Percentiles rank a stretch among this genome's conserved stretches.
phyloP scores from a whole-genome alignment of 2,329 filamentous ascomycete species.

The Gaeumannomyces sp. region DNA sequence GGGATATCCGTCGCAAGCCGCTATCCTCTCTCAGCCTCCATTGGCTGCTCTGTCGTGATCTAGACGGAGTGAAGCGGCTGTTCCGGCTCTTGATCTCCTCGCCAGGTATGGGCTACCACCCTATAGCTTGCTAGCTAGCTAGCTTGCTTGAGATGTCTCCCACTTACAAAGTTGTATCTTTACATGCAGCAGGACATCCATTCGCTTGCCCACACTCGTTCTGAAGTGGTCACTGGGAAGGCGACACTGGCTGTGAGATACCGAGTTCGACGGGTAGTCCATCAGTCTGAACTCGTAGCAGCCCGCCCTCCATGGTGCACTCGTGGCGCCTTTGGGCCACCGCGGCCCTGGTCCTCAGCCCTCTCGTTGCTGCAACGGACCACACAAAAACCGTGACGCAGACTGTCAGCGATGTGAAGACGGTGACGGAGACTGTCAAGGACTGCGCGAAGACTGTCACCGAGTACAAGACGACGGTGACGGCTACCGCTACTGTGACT shows the following conservation, averaged over 20 bases:
- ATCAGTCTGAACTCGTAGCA: neutral
- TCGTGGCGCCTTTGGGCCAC: conserved; percentile 17
- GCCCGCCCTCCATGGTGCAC: conserved; percentile 16
- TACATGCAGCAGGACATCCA: neutral
- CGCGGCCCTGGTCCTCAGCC: conserved; percentile 19
- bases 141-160: neutral
- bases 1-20: neutral
- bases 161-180: neutral
- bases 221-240: neutral
- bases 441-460: neutral
- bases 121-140: neutral
- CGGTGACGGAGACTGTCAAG: conserved; percentile 5
- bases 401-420: neutral
- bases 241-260: neutral
- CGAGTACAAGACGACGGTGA: neutral
- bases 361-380: conserved; percentile 15
- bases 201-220: conserved; percentile 10
- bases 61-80: neutral
- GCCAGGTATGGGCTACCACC: conserved; percentile 4
- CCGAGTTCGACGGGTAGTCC: neutral
- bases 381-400: conserved; percentile 6
- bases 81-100: neutral
- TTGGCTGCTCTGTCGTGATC: neutral
- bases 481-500: neutral
- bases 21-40: neutral